Evolutionary conservation across 768 basidiomycete genomes (phyloP), one percentile per base, ranked within the genome.

Genomic region (Pleurotus citrinopileatus): DNA sequence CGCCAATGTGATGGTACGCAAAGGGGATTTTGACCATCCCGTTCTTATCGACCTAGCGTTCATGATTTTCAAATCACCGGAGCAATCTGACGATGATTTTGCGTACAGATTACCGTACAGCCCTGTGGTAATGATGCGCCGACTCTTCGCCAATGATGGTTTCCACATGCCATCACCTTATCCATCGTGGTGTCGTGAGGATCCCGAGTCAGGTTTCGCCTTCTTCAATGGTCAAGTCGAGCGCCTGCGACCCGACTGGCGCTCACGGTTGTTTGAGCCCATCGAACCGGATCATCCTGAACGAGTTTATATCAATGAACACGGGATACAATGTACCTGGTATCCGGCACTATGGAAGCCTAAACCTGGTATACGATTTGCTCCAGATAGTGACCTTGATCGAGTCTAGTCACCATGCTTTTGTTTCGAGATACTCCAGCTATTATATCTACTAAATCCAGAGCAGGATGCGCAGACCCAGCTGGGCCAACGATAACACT

Each of bases 111-210:
- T 22, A 4, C 42, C 42, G 10, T 44, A 44, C 23, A 23, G 13
- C n/a, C 42, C 4, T 3, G 42, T 44, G 5, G 10, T 4, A 4
- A 26, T 6, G 42, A 44, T 44, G 42, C 42, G 42, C 4, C 5
- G 17, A 6, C 12, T 44, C 17, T 8, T 44, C 23, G 42, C 42
- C 4, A 20, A 44, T 4, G 23, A 6, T 5, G 42, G 42, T 23
- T 20, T 44, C n/a, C 42, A 44, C 17, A 44, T 44, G 42, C 42
- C 42, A 12, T 44, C 42, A 23, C 42, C 42, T 5, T 44, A 44
- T 26, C 42, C 42, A 5, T 12, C 7, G n/a, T 10, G 7, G 9
- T 44, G 42, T 26, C 10, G 19, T 5, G 15, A 13, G 15, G 19
- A 40, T n/a, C 38, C 38, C 7, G 8, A 5, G 5, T 13, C 5